These are phyloP conservation scores for Hyphodiscus sp. DNA, from an alignment of 2,329 filamentous ascomycete species.

Conservation along the genomic window DNA sequence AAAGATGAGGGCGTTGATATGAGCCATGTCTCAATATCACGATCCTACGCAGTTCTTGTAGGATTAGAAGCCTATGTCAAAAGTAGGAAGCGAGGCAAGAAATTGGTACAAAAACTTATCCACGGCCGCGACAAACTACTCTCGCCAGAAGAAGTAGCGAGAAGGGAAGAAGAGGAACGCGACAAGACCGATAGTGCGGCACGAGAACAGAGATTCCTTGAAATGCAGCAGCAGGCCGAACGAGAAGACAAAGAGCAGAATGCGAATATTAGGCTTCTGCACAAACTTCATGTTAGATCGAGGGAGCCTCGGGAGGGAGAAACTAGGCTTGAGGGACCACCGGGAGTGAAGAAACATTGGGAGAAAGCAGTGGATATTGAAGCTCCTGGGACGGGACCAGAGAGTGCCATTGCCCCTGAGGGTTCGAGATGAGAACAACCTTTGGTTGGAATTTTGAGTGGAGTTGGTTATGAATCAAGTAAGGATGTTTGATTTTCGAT, in stretches of 20 bases:
- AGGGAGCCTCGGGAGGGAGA: neutral
- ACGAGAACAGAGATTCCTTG: slow-evolving; percentile 39
- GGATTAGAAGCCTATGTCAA: slow-evolving; percentile 76
- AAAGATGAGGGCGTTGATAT: slow-evolving; percentile 72
- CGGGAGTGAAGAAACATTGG: neutral
- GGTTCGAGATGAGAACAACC: neutral
- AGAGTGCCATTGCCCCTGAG: neutral
- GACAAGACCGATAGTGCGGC: slow-evolving; percentile 56
- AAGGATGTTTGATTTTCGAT: slow-evolving; percentile 2
- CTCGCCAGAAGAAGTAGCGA: slow-evolving; percentile 51
- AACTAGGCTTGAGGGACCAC: neutral
- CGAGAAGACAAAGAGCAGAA: slow-evolving; percentile 15
- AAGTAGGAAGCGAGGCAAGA: slow-evolving; percentile 57
- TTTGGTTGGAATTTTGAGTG: neutral
- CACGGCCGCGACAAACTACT: slow-evolving; percentile 53
- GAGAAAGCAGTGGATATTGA: neutral
- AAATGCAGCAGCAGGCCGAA: slow-evolving; percentile 24
- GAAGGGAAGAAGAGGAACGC: slow-evolving; percentile 50
- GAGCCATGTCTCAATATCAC: slow-evolving; percentile 69
- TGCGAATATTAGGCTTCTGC: slow-evolving; percentile 31
- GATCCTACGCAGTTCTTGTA: slow-evolving; percentile 74
- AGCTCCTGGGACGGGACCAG: neutral
- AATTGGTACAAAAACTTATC: slow-evolving; percentile 40
- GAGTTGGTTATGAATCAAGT: neutral
- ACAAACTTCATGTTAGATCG: slow-evolving; percentile 33